Base-by-base conservation (phyloP, 73 alveolate species). In the Symbiodinium natans region DNA sequence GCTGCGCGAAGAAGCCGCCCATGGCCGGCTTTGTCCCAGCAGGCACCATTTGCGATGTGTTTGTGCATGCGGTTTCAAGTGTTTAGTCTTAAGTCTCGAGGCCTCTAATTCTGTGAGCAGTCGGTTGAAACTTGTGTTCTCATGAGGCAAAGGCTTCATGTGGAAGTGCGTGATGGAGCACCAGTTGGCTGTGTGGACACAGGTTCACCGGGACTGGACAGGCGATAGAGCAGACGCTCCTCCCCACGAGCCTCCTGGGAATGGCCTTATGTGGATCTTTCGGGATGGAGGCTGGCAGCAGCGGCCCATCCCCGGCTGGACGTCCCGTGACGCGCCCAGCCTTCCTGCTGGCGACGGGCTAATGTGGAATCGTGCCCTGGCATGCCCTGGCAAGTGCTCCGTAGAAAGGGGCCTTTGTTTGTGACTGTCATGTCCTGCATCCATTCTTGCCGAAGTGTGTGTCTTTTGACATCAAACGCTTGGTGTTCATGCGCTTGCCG, bases 281-380 rank as follows among this genome's bases (percentile, higher is more conserved):
- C 74, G 71, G 75, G 75, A 73, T n/a, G 56, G 38, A 7, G 77
- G 42, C 88, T 90, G 97, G 97, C 97, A 90, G 88, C 97, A 90
- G 97, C 88, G 13, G 4, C 54, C 75, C 83, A 90, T 90, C 80
- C 89, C 97, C n/a, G 80, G 77, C 52, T 90, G 97, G 97, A n/a
- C 34, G 19, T 33, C 87, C 38, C 77, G 80, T 15, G 80, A 90
- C 3, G 97, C 97, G 11, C 97, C 97, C 13, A 40, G 71, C 6
- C 36, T 90, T 82, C 97, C 97, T 8, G 97, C 97, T 4, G 97
- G 97, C 74, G 87, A 54, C 2, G 97, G 97, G 31, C 40, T 90
- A 13, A 90, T 90, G 97, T 90, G 97, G 97, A 63, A 82, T 73
- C 42, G 97, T 33, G 39, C 68, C 93, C 80, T 86, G 41, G 39